Percentiles rank a stretch among this genome's conserved stretches.
phyloP scores from a whole-genome alignment of 2,329 filamentous ascomycete genomes.

The Decorospora gaudefroyi region DNA sequence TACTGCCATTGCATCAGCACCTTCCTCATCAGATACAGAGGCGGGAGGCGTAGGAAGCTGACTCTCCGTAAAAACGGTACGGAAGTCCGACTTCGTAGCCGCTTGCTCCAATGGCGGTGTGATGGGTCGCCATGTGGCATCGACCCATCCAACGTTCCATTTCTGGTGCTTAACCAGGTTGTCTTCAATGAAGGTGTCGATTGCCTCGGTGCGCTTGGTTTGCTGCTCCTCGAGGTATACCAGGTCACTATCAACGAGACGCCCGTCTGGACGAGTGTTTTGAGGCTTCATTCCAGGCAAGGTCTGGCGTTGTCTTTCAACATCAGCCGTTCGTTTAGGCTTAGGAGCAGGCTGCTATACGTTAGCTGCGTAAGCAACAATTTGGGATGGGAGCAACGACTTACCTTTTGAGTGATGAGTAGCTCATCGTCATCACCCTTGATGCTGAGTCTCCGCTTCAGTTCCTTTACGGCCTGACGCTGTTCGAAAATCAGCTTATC shows the following conservation, averaged over 20 bases:
- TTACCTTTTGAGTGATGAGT: slow-evolving; percentile 85
- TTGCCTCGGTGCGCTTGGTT: slow-evolving; percentile 78
- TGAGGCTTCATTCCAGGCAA: slow-evolving; percentile 60
- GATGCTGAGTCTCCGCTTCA: slow-evolving; percentile 85
- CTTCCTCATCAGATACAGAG: slow-evolving; percentile 52
- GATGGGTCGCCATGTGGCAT: slow-evolving; percentile 83
- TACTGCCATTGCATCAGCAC: slow-evolving; percentile 47
- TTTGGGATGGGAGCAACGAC: slow-evolving; percentile 28
- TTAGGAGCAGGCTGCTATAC: slow-evolving; percentile 43
- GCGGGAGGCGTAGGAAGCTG: slow-evolving; percentile 55
- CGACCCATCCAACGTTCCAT: slow-evolving; percentile 89
- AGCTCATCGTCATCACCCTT: slow-evolving; percentile 89
- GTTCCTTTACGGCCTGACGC: slow-evolving; percentile 78
- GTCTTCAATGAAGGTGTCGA: slow-evolving; percentile 79
- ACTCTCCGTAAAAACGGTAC: slow-evolving; percentile 46
- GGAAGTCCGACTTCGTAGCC: slow-evolving; percentile 46
- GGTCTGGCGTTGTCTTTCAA: slow-evolving; percentile 66
- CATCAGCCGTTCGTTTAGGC: slow-evolving; percentile 62
- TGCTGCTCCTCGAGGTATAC: slow-evolving; percentile 75
- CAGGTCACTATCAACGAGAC: slow-evolving; percentile 75
- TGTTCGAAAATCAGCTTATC: slow-evolving; percentile 84
- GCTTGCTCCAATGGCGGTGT: slow-evolving; percentile 70
- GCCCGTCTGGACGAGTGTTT: slow-evolving; percentile 66
- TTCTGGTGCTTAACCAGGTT: slow-evolving; percentile 86
- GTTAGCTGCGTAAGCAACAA: slow-evolving; percentile 30